Evolutionary conservation across 2,329 filamentous ascomycete genomes (phyloP).

Genomic region (Trichoderma sp.): DNA sequence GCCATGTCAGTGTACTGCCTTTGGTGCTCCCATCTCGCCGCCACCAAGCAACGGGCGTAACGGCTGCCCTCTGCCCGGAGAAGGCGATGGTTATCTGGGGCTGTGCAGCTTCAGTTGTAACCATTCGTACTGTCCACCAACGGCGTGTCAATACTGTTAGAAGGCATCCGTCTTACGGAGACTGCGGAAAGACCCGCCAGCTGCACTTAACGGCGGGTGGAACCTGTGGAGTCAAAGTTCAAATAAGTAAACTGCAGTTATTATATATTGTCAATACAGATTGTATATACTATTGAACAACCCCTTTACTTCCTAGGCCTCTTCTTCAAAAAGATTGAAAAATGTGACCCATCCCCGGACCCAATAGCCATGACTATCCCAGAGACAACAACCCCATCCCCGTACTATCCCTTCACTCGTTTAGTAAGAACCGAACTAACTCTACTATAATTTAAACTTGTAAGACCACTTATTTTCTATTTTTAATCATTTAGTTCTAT

Average conservation of each 20-base stretch:
- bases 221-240: not conserved
- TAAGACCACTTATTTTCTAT: too few species aligned
- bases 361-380: too few species aligned
- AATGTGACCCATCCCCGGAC: too few species aligned
- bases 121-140: slow-evolving; percentile 36
- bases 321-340: too few species aligned
- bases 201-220: not conserved
- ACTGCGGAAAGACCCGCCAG: too few species aligned
- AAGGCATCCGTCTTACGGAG: too few species aligned
- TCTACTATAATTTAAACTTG: too few species aligned
- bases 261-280: not conserved
- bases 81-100: slow-evolving; percentile 39
- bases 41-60: slow-evolving; percentile 28
- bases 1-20: slow-evolving; percentile 34
- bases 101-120: slow-evolving; percentile 48
- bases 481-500: too few species aligned
- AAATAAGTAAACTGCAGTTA: not conserved
- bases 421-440: too few species aligned
- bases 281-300: not conserved
- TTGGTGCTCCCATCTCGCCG: slow-evolving; percentile 30
- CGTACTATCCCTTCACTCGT: too few species aligned
- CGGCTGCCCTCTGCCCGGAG: slow-evolving; percentile 34
- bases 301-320: too few species aligned
- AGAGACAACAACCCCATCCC: too few species aligned
- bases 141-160: slow-evolving; percentile 28